Evolutionary conservation across 495 filamentous ascomycete genomes (phyloP).

Genomic region (Aspergillus leporis): DNA sequence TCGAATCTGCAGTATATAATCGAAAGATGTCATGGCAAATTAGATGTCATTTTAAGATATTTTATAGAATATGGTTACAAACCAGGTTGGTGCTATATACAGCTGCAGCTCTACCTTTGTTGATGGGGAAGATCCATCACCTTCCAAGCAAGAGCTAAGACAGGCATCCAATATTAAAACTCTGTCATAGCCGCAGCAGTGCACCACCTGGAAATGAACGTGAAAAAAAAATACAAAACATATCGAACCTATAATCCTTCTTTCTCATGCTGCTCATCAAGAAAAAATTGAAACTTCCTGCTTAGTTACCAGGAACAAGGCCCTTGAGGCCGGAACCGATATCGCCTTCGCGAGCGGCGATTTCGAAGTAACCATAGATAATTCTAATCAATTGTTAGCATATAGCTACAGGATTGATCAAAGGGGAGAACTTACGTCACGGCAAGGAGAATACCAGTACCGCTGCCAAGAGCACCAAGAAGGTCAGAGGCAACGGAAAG

Average conservation of each 20-base stretch:
- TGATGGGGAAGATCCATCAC: constrained; percentile 4
- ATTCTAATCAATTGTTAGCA: constrained; percentile 59
- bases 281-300: constrained; percentile 18
- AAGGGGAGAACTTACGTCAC: constrained; percentile 78
- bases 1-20: neutral
- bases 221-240: constrained; percentile 27
- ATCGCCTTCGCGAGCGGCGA: constrained; percentile 97
- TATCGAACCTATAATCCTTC: constrained; percentile 28
- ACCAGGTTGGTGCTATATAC: constrained; percentile 28
- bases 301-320: constrained; percentile 63
- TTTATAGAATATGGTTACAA: constrained; percentile 31
- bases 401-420: constrained; percentile 3
- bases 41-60: constrained; percentile 20
- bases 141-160: constrained; percentile 14
- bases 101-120: constrained; percentile 26
- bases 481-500: constrained; percentile 95
- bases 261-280: constrained; percentile 41
- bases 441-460: constrained; percentile 96
- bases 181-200: constrained; percentile 23
- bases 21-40: neutral
- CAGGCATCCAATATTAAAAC: constrained; percentile 20
- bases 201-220: constrained; percentile 30
- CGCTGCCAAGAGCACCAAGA: constrained; percentile 91
- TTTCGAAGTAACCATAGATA: constrained; percentile 99
- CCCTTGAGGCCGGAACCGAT: constrained; percentile 84